A percentile compares a stretch with the other conserved stretches of the same genome.
These are phyloP conservation scores for Chenopodium suecicum DNA, from an alignment of 148 eudicot species.

Conservation along the genomic window DNA sequence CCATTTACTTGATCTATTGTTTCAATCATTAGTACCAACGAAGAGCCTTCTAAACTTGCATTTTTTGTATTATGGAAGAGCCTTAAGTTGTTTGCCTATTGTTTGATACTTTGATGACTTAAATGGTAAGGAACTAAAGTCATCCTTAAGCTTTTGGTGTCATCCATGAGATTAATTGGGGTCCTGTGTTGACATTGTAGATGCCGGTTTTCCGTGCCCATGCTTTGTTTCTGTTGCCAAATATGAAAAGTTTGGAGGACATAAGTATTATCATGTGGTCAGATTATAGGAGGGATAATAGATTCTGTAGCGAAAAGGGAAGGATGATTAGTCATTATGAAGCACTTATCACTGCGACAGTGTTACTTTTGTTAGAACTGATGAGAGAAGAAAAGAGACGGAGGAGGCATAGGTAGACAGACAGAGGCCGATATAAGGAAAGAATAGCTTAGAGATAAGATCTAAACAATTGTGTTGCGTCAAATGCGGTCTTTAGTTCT, in stretches of 20 bases:
- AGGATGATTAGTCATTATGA: neutral
- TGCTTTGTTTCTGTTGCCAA: neutral
- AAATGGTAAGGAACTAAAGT: neutral
- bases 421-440: neutral
- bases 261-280: neutral
- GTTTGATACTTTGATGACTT: neutral
- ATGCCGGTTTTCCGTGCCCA: too few relatives aligned
- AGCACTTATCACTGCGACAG: too few relatives aligned
- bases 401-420: neutral
- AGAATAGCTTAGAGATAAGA: neutral
- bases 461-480: neutral
- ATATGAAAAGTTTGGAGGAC: neutral
- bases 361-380: neutral
- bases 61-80: neutral
- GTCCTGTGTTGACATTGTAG: neutral
- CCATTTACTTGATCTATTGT: neutral
- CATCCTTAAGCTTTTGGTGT: neutral
- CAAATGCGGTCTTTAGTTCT: neutral
- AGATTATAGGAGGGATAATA: neutral
- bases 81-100: neutral
- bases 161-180: neutral
- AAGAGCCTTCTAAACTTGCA: neutral
- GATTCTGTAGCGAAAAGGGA: neutral
- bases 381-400: neutral
- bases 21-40: neutral